Base-by-base conservation (phyloP, 768 basidiomycete genomes). In the Sarcomyxa edulis region DNA sequence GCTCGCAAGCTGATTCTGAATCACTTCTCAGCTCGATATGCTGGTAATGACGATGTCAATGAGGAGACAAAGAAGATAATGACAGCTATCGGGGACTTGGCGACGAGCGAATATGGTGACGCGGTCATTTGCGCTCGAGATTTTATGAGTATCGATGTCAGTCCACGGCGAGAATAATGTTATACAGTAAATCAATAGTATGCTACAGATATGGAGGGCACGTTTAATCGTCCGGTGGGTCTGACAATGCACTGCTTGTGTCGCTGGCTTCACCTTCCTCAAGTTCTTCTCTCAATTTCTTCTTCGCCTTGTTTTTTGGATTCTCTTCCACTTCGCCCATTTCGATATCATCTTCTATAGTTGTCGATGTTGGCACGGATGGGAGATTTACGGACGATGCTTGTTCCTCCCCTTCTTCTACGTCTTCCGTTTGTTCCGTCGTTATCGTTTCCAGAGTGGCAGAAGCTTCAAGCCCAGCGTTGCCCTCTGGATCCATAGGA, bases 291-390 rank as follows among this genome's bases (percentile, higher is more conserved):
- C 74, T 64, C 27, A 54, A 39, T 45, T 74, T 81, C 57, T 67
- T 78, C 57, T 76, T 80, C 19, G 55, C 58, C 48, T 76, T 66
- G 37, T 61, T 72, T 44, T 69, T 76, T 3, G 76, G 75, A 37
- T 76, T 75, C 52, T 91, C 88, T 44, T 85, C 81, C 3, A 91
- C 74, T 53, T 91, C 88, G n/a, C 88, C 88, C 88, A 91, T 91
- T 59, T 91, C 88, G 46, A 91, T 89, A 45, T 91, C 87, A 47
- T 85, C 74, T 20, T 78, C 60, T 4, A 25, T 19, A n/a, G 21
- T 20, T 6, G 5, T 21, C 12, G 5, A 12, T 7, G 16, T 9
- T 26, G 36, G 24, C n/a, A n/a, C n/a, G n/a, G n/a, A 18, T 22
- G 51, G 40, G 26, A 52, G 25, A 31, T 49, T 35, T 42, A 39